Evolutionary conservation across 257 asterid genomes (phyloP).

Genomic region (Plectranthus barbatus): DNA sequence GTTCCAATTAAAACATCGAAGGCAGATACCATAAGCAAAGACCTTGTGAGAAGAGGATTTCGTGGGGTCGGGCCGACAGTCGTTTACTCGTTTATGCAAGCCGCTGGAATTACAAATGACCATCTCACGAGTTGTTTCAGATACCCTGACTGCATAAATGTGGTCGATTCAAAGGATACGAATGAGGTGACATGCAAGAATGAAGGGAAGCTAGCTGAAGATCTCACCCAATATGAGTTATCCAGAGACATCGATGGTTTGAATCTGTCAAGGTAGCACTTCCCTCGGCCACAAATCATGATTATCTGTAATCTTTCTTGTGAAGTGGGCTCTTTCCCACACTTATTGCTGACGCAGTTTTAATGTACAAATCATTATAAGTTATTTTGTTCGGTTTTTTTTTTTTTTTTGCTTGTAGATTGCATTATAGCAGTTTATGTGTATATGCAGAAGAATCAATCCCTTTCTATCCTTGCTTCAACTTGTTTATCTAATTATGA

Average conservation of each 20-base stretch:
- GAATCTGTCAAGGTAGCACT: constrained; percentile 47
- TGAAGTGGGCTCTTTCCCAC: constrained; percentile 22
- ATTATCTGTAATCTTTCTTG: constrained; percentile 24
- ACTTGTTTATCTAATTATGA: neutral
- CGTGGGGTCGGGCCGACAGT: constrained; percentile 98
- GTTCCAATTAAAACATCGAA: constrained; percentile 88
- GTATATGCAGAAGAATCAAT: constrained; percentile 10
- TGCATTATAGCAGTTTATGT: constrained; percentile 1
- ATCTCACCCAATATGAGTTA: constrained; percentile 37
- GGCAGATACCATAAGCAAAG: constrained; percentile 92
- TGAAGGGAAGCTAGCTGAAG: constrained; percentile 35
- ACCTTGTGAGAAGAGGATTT: constrained; percentile 80
- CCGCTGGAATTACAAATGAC: constrained; percentile 84
- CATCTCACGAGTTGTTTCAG: constrained; percentile 85
- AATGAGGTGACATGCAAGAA: constrained; percentile 23
- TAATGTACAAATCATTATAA: constrained; percentile 39
- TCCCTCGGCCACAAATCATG: constrained; percentile 1
- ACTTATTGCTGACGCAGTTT: constrained; percentile 16
- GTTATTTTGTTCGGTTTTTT: constrained; percentile 21
- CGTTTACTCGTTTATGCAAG: constrained; percentile 93
- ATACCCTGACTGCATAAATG: constrained; percentile 50
- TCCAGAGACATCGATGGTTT: constrained; percentile 49
- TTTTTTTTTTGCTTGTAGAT: constrained; percentile 24
- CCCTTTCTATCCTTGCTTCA: constrained; percentile 9
- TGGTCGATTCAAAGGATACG: constrained; percentile 27